Conservation (phyloP, 2,329 filamentous ascomycete species). For the Cladosporium halotolerans region DNA sequence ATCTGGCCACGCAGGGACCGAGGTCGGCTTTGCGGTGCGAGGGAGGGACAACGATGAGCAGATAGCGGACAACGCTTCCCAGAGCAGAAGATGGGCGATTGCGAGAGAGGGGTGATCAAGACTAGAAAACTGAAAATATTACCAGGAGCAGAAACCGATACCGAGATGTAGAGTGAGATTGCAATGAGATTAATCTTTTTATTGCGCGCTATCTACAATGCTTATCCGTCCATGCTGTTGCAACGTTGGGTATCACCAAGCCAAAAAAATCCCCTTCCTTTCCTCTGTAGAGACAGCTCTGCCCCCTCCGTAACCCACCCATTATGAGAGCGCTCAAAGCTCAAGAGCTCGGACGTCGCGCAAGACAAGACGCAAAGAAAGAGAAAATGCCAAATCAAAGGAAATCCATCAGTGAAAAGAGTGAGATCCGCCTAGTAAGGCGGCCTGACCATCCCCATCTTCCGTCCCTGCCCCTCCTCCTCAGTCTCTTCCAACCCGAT, state of each 20-base stretch:
- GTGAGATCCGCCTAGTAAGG: slow-evolving; percentile 3
- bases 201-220: not conserved
- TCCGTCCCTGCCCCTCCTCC: not conserved
- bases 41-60: no score
- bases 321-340: no score
- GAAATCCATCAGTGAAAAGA: not conserved
- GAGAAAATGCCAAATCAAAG: not conserved
- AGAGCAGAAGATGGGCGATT: no score
- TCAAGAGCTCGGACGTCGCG: no score
- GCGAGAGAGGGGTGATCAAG: no score
- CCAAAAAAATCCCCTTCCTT: not conserved
- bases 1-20: slow-evolving; percentile 1
- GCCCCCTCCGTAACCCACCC: no score
- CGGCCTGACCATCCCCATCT: not conserved
- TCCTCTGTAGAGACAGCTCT: no score
- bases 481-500: slow-evolving; percentile 8
- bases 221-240: not conserved
- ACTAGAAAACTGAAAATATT: no score
- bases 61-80: no score
- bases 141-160: no score
- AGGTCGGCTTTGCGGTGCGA: slow-evolving; percentile 1
- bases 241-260: not conserved
- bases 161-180: no score
- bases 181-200: not conserved
- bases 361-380: not conserved